Evolutionary conservation across 768 basidiomycete species (phyloP).

Genomic region (Pilatotrama ljubarskyi): DNA sequence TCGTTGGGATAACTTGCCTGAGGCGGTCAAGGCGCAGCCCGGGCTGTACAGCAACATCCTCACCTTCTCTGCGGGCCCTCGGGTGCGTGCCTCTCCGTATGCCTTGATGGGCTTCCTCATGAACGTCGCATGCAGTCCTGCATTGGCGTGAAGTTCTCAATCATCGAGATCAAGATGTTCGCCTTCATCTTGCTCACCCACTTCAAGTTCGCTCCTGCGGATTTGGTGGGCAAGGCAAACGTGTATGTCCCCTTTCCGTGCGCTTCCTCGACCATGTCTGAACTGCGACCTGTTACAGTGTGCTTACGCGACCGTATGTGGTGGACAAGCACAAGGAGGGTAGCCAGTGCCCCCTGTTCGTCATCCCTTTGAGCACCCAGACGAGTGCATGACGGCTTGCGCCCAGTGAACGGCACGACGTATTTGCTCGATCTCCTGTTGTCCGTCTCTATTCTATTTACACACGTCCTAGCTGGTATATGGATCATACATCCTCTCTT

Average conservation of each 20-base stretch:
- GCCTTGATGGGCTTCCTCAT: background rate
- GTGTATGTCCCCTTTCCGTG: constrained; percentile 37
- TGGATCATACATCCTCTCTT: background rate
- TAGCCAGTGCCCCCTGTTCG: constrained; percentile 32
- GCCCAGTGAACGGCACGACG: background rate
- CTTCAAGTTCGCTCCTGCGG: constrained; percentile 75
- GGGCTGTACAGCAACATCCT: constrained; percentile 72
- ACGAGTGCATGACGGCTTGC: too few relatives aligned
- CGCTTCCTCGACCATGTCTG: background rate
- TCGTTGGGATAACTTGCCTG: constrained; percentile 77
- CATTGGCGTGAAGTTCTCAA: constrained; percentile 78
- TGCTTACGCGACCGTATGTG: constrained; percentile 32
- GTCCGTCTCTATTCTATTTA: background rate
- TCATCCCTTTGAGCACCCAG: constrained; percentile 28
- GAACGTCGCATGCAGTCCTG: constrained; percentile 55
- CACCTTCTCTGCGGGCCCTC: constrained; percentile 79
- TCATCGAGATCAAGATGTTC: constrained; percentile 83
- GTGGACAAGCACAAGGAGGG: constrained; percentile 30
- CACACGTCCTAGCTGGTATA: background rate
- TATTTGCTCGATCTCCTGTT: background rate
- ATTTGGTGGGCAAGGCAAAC: constrained; percentile 79
- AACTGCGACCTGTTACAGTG: constrained; percentile 2
- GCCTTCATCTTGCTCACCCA: constrained; percentile 67
- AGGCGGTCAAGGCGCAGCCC: constrained; percentile 63
- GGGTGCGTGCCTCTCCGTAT: constrained; percentile 47